phyloP scores from a whole-genome alignment of 768 basidiomycete genomes.

The Pleurotus citrinopileatus region DNA sequence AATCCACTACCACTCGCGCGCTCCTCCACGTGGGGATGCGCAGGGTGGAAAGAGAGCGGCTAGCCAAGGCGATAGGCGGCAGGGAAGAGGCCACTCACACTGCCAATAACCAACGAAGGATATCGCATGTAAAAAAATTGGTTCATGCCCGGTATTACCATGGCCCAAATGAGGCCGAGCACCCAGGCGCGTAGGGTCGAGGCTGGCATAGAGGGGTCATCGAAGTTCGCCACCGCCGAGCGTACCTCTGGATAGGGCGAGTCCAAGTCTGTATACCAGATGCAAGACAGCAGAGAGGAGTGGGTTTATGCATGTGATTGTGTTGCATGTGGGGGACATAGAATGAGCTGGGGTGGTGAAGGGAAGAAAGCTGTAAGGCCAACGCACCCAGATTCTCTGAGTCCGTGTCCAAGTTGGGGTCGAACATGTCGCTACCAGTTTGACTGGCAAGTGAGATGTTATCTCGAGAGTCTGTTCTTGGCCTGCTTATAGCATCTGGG shows the following conservation, averaged over 20 bases:
- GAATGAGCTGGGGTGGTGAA: neutral
- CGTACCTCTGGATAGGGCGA: slow-evolving; percentile 80
- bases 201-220: slow-evolving; percentile 39
- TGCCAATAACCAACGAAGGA: slow-evolving; percentile 59
- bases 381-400: slow-evolving; percentile 4
- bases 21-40: slow-evolving; percentile 11
- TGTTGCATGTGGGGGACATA: neutral
- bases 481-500: slow-evolving; percentile 6
- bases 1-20: neutral
- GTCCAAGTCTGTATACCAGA: slow-evolving; percentile 55
- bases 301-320: slow-evolving; percentile 5
- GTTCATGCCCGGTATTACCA: slow-evolving; percentile 70
- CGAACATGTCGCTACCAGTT: slow-evolving; percentile 4
- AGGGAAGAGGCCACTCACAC: slow-evolving; percentile 28
- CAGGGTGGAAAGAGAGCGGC: neutral
- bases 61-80: neutral
- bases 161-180: slow-evolving; percentile 52
- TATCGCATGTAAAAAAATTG: slow-evolving; percentile 77
- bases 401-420: slow-evolving; percentile 5
- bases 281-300: neutral
- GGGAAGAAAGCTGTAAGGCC: neutral
- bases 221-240: slow-evolving; percentile 62
- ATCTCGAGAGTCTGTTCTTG: slow-evolving; percentile 3
- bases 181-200: slow-evolving; percentile 60
- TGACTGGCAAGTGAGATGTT: slow-evolving; percentile 7